phyloP scores from a whole-genome alignment of 345 rosid species.

The Lepidium aucheri region DNA sequence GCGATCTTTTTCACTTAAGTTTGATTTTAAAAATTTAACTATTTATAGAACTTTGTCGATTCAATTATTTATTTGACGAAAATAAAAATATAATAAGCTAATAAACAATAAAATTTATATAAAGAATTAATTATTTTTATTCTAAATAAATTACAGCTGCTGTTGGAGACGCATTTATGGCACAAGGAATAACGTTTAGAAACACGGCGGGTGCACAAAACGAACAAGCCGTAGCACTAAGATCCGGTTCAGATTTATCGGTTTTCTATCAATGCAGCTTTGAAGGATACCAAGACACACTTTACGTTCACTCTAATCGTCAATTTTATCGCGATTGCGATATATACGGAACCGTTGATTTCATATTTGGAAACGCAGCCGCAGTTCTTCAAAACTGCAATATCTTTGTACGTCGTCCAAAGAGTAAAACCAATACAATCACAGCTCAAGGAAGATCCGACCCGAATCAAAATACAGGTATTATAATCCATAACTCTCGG shows the following conservation, averaged over 20 bases:
- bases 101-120: no score
- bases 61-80: no score
- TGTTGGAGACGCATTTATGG: slow-evolving; percentile 53
- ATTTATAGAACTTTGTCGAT: no score
- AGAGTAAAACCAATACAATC: slow-evolving; percentile 31
- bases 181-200: slow-evolving; percentile 50
- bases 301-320: slow-evolving; percentile 54
- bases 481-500: slow-evolving; percentile 44
- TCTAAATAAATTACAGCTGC: slow-evolving; percentile 34
- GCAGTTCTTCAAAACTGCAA: slow-evolving; percentile 45
- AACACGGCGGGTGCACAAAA: slow-evolving; percentile 65
- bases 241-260: slow-evolving; percentile 61
- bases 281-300: slow-evolving; percentile 62
- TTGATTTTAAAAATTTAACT: no score
- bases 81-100: no score
- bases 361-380: slow-evolving; percentile 62
- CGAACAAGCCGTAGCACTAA: slow-evolving; percentile 63
- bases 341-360: slow-evolving; percentile 53
- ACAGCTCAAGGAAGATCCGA: slow-evolving; percentile 55
- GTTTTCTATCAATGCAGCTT: slow-evolving; percentile 57
- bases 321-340: slow-evolving; percentile 59
- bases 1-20: no score
- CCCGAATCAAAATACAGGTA: slow-evolving; percentile 60
- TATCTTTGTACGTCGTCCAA: slow-evolving; percentile 44
- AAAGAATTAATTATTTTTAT: no score